phyloP scores from a whole-genome alignment of 129 eudicot species.

The Apium graveolens region DNA sequence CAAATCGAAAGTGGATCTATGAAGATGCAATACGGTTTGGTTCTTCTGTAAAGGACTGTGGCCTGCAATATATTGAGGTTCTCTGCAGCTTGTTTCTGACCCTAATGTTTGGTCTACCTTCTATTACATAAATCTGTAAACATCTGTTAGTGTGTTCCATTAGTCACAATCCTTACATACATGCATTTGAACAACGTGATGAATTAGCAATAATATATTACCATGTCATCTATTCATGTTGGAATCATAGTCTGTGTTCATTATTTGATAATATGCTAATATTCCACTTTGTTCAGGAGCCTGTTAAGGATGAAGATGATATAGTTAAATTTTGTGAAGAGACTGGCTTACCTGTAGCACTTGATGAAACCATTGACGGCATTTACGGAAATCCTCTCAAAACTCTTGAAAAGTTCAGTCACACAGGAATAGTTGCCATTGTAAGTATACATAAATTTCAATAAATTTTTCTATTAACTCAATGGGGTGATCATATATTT shows the following conservation, averaged over 20 bases:
- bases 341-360: conserved; percentile 84
- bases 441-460: conserved; percentile 34
- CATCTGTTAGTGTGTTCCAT: background rate
- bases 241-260: background rate
- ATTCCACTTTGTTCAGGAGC: conserved; percentile 53
- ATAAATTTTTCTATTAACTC: background rate
- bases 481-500: background rate
- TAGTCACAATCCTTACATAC: background rate
- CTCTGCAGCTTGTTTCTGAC: background rate
- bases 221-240: background rate
- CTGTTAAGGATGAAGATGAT: conserved; percentile 64
- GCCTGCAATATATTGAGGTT: conserved; percentile 87
- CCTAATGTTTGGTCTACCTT: conserved; percentile 1
- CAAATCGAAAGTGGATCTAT: conserved; percentile 79
- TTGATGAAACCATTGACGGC: conserved; percentile 75
- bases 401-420: conserved; percentile 52
- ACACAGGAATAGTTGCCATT: conserved; percentile 65
- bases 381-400: conserved; percentile 52
- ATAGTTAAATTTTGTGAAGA: conserved; percentile 77
- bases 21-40: conserved; percentile 66
- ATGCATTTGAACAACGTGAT: background rate
- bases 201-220: background rate
- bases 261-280: background rate
- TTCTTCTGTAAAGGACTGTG: conserved; percentile 42
- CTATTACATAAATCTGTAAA: background rate